These are phyloP conservation scores for Colletotrichum acutatum DNA, from an alignment of 2,329 filamentous ascomycete species.

Conservation along the genomic window DNA sequence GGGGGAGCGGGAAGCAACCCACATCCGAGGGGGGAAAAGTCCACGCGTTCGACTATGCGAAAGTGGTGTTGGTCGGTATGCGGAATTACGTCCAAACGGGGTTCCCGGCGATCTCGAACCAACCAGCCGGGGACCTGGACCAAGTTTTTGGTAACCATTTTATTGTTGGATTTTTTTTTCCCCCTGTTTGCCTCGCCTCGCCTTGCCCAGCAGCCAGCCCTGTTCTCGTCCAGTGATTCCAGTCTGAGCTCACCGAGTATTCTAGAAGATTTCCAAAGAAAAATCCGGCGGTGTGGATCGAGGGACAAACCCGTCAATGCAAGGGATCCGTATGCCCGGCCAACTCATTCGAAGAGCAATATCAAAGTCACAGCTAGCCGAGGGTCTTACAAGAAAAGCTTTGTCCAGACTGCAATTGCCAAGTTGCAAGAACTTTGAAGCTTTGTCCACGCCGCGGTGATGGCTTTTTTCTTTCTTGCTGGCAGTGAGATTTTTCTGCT, in stretches of 20 bases:
- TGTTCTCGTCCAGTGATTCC: not conserved
- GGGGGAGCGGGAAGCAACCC: not conserved
- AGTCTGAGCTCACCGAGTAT: not conserved
- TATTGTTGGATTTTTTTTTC: not conserved
- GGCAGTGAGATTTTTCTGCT: not conserved
- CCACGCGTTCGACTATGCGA: constrained; percentile 6
- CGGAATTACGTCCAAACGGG: constrained; percentile 11
- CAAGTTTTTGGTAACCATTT: not conserved
- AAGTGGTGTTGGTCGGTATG: not conserved
- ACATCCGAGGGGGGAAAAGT: not conserved
- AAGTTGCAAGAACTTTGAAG: not conserved
- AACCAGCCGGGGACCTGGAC: not conserved
- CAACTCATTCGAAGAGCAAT: not conserved
- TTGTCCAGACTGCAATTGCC: not conserved
- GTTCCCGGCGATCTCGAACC: constrained; percentile 1
- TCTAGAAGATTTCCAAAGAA: constrained; percentile 21
- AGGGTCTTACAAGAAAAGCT: not conserved
- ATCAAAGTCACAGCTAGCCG: not conserved
- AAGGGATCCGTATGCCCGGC: not conserved
- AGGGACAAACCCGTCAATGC: not conserved
- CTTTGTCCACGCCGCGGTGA: not conserved
- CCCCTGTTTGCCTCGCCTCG: not conserved
- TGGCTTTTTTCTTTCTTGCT: not conserved
- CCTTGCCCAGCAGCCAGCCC: not conserved
- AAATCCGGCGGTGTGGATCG: not conserved